A percentile compares a stretch with the other conserved stretches of the same genome.
Conservation (phyloP, 345 rosid genomes). For the Raphanus raphanistrum region DNA sequence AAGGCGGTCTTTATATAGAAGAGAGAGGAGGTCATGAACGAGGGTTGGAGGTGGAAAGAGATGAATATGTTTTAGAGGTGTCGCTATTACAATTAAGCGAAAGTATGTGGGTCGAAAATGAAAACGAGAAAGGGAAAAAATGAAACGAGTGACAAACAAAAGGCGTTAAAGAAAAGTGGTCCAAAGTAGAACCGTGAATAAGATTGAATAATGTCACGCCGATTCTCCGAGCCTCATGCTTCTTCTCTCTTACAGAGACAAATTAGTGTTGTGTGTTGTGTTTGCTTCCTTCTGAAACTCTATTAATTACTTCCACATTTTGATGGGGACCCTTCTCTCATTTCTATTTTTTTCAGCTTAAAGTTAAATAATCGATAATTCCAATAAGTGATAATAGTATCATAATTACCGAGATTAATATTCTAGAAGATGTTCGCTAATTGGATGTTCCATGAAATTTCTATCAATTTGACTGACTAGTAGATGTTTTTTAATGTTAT, state of each 20-base stretch:
- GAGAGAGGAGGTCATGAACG: constrained; percentile 8
- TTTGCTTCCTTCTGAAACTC: constrained; percentile 29
- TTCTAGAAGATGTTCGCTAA: constrained; percentile 9
- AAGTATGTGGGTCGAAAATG: constrained; percentile 21
- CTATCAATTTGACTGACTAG: not conserved
- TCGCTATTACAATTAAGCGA: not conserved
- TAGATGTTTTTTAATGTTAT: not conserved
- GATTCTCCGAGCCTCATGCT: constrained; percentile 37
- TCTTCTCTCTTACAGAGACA: constrained; percentile 27
- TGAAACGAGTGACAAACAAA: constrained; percentile 41
- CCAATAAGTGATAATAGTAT: not conserved
- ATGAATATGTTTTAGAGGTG: constrained; percentile 19
- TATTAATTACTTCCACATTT: constrained; percentile 32
- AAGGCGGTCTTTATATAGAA: constrained; percentile 35
- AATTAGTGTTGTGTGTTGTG: constrained; percentile 26
- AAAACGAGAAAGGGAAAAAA: constrained; percentile 9
- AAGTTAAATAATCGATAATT: not conserved
- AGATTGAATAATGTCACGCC: constrained; percentile 46
- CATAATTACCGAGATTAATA: not conserved
- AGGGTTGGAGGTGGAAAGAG: constrained; percentile 10
- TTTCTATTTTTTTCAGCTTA: not conserved
- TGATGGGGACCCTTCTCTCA: constrained; percentile 19
- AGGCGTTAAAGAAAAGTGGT: constrained; percentile 44
- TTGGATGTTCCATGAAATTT: constrained; percentile 9
- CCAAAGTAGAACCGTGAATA: constrained; percentile 43